Conservation (phyloP, 2,329 filamentous ascomycete genomes). For the Colletotrichum chrysophilum region DNA sequence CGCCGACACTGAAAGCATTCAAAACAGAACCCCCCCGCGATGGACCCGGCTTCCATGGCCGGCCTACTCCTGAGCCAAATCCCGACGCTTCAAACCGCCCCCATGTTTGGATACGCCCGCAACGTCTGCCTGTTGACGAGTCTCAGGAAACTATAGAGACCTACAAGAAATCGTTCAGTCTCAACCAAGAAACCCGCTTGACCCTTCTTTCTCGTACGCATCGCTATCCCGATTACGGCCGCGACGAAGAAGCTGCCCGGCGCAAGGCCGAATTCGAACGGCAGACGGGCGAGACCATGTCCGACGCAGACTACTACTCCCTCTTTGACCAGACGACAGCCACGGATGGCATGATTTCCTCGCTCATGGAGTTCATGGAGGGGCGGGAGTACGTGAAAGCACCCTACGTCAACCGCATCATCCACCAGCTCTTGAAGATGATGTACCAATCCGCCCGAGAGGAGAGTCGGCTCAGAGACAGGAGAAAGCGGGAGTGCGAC, state of each 20-base stretch:
- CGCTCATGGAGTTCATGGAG: slow-evolving; percentile 13
- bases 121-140: not conserved
- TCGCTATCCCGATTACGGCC: slow-evolving; percentile 2
- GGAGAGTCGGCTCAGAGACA: slow-evolving; percentile 10
- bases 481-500: not conserved
- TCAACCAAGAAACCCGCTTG: not conserved
- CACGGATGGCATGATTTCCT: slow-evolving; percentile 21
- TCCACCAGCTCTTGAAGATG: not conserved
- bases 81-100: not conserved
- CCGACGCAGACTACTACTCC: slow-evolving; percentile 6
- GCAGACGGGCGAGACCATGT: slow-evolving; percentile 13
- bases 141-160: not conserved
- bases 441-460: slow-evolving; percentile 16
- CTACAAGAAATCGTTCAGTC: not conserved
- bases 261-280: slow-evolving; percentile 14
- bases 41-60: not conserved
- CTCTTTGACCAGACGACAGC: slow-evolving; percentile 14
- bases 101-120: not conserved
- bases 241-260: not conserved
- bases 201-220: not conserved
- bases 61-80: not conserved
- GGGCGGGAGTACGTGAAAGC: slow-evolving; percentile 15
- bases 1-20: not conserved
- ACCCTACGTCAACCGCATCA: slow-evolving; percentile 15
- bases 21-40: not conserved